These are phyloP conservation scores for Epicoccum sorghinum DNA, from an alignment of 2,329 filamentous ascomycete genomes.

Conservation along the genomic window DNA sequence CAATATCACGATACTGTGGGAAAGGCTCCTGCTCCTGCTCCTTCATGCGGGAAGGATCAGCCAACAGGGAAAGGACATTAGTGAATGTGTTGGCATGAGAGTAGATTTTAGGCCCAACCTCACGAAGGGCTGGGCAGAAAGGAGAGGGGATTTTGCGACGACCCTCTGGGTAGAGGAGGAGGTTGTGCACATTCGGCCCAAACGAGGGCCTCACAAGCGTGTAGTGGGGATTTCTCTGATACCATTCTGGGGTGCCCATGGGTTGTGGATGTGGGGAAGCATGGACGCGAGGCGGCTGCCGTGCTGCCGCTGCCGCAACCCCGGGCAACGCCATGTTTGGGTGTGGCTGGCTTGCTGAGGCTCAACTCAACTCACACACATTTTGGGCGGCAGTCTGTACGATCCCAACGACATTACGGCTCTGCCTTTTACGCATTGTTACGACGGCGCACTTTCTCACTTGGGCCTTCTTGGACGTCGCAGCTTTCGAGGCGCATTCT, in stretches of 20 bases:
- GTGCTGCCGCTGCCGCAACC: constrained; percentile 5
- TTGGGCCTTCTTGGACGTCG: not conserved
- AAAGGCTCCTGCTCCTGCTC: too few species aligned
- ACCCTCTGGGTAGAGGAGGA: too few species aligned
- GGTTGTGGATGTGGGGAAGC: not conserved
- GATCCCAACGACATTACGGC: constrained; percentile 6
- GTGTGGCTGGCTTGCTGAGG: not conserved
- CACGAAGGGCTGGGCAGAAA: too few species aligned
- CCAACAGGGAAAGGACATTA: too few species aligned
- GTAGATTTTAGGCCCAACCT: too few species aligned
- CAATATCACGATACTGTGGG: too few species aligned
- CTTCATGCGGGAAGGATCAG: too few species aligned
- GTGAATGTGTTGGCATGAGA: too few species aligned
- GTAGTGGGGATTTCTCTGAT: not conserved
- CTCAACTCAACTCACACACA: constrained; percentile 5
- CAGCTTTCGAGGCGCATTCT: not conserved
- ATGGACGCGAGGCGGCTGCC: not conserved
- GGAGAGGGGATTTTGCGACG: too few species aligned
- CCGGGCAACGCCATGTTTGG: constrained; percentile 12
- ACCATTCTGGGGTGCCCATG: not conserved
- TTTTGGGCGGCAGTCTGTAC: not conserved
- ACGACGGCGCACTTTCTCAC: not conserved
- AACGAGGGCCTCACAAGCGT: too few species aligned
- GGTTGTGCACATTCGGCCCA: too few species aligned
- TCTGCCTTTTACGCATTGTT: not conserved